phyloP scores from a whole-genome alignment of 192 early-diverging fungal species.

The Entomortierella lignicola region DNA sequence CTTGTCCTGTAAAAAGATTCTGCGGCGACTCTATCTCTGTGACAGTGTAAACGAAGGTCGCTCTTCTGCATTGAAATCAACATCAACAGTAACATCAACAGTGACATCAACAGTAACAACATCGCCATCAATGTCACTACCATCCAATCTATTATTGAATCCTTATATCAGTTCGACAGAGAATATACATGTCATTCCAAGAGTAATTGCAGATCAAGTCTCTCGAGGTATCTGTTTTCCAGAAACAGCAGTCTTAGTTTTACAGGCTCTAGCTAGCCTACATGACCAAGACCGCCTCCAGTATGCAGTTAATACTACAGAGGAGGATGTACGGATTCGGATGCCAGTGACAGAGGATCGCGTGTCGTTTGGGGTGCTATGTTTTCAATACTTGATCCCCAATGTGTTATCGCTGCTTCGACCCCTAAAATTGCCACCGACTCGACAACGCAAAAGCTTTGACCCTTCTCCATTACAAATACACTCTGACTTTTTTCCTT shows the following conservation, averaged over 20 bases:
- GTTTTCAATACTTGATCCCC: constrained; percentile 40
- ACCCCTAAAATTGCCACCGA: not conserved
- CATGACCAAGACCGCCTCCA: constrained; percentile 35
- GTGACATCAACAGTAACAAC: too few species aligned
- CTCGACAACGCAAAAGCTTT: not conserved
- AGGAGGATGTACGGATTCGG: not conserved
- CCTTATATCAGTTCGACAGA: constrained; percentile 16
- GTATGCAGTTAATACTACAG: constrained; percentile 17
- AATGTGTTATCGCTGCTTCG: constrained; percentile 19
- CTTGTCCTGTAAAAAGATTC: constrained; percentile 9
- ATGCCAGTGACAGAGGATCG: constrained; percentile 4
- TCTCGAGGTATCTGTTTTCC: constrained; percentile 35
- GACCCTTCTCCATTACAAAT: too few species aligned
- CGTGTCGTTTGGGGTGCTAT: constrained; percentile 27
- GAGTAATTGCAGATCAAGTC: constrained; percentile 45
- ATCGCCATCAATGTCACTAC: too few species aligned
- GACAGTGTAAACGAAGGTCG: not conserved
- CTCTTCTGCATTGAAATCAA: not conserved
- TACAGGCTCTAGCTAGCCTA: constrained; percentile 34
- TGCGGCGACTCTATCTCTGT: constrained; percentile 33
- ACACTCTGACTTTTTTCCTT: not conserved
- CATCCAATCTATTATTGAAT: not conserved
- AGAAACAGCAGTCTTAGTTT: constrained; percentile 33
- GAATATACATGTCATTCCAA: constrained; percentile 35
- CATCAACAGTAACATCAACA: too few species aligned